A percentile compares a stretch with the other conserved stretches of the same genome.
These are phyloP conservation scores for Trichoderma atrobrunneum DNA, from an alignment of 2,329 filamentous ascomycete genomes.

Conservation along the genomic window DNA sequence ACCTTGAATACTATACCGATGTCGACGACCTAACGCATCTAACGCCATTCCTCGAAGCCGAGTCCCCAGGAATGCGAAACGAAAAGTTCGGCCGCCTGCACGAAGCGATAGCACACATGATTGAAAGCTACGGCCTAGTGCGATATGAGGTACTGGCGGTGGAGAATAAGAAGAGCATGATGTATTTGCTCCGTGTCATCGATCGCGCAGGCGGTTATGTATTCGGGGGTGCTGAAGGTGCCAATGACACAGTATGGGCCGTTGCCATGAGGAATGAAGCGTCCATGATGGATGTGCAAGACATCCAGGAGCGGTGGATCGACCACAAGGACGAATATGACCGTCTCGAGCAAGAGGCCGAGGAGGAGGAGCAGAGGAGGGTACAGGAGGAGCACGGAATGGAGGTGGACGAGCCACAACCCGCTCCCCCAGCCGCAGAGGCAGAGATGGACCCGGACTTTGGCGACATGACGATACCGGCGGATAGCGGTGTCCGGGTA, in stretches of 20 bases:
- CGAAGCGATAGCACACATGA: constrained; percentile 77
- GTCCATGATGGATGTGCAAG: constrained; percentile 73
- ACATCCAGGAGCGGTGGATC: constrained; percentile 95
- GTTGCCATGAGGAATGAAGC: constrained; percentile 81
- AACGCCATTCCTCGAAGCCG: constrained; percentile 73
- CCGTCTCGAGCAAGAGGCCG: constrained; percentile 68
- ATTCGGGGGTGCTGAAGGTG: constrained; percentile 85
- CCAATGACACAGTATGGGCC: constrained; percentile 96
- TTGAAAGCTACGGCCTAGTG: constrained; percentile 87
- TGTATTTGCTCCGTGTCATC: constrained; percentile 81
- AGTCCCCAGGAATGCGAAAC: constrained; percentile 66
- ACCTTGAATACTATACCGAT: constrained; percentile 95
- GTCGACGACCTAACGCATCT: constrained; percentile 89
- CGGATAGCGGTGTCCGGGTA: constrained; percentile 68
- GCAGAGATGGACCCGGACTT: constrained; percentile 45
- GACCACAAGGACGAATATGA: constrained; percentile 88
- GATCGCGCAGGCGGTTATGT: constrained; percentile 91
- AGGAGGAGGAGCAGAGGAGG: constrained; percentile 74
- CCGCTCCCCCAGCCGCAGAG: constrained; percentile 24
- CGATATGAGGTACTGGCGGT: constrained; percentile 91
- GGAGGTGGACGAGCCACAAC: constrained; percentile 32
- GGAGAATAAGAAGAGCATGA: constrained; percentile 97
- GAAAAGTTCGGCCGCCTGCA: constrained; percentile 83
- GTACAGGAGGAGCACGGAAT: constrained; percentile 37
- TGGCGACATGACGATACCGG: constrained; percentile 50